Evolutionary conservation across 2,329 filamentous ascomycete species (phyloP), one percentile per base, ranked within the genome.

Genomic region (Sclerotiophoma versabilis): DNA sequence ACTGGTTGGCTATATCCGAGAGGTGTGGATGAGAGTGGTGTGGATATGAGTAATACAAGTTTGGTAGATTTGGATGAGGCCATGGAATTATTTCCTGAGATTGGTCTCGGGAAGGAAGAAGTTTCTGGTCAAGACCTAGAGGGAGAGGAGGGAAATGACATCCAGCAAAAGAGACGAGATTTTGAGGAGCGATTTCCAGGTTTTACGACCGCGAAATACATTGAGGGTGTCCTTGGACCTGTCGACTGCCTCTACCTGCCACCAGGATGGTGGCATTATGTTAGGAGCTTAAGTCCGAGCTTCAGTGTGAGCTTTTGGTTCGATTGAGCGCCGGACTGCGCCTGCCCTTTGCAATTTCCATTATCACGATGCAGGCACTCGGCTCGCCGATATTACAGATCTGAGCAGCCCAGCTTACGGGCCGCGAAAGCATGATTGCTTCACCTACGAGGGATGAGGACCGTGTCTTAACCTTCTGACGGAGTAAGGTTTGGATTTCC

Each of bases 291-390:
- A 67, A 92, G 86, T 51, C 85, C 91, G 17, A 96, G 93, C 70
- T 93, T 96, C 69, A 97, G 93, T 63, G 92, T 98, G 11, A 97
- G 92, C 70, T 98, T 97, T 70, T 99, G 95, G 95, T 99, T 70
- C 29, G 72, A 72, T 42, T 73, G 49, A 45, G 14, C 34, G 15
- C 15, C 8, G 8, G 15, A 33, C 3, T 6, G 19, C 5, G 7
- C 7, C 25, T 19, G n/a, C 8, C 38, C 10, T 20, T 7, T 20
- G n/a, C 14, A 12, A 19, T 30, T n/a, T n/a, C n/a, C n/a, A n/a
- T n/a, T n/a, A n/a, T n/a, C n/a, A n/a, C n/a, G n/a, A n/a, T n/a
- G n/a, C n/a, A n/a, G n/a, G n/a, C n/a, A n/a, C n/a, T n/a, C n/a
- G n/a, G n/a, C n/a, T n/a, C n/a, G n/a, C n/a, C n/a, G n/a, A n/a